A percentile compares a stretch with the other conserved stretches of the same genome.
Evolutionary conservation across 1,139 yeast species (phyloP).

Genomic region (Pichia norvegensis): DNA sequence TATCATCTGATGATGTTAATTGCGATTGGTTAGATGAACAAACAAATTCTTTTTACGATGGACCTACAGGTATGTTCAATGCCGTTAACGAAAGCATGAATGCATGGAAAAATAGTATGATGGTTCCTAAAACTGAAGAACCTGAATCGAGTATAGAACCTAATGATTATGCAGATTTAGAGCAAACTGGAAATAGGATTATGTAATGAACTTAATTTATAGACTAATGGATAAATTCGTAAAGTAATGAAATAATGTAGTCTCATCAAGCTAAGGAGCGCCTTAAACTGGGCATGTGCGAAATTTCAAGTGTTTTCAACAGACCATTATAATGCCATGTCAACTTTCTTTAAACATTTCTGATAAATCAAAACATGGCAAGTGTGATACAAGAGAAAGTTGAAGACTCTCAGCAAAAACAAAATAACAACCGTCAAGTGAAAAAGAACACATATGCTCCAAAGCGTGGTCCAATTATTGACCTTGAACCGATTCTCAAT

Average conservation of each 20-base stretch:
- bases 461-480: slow-evolving; percentile 66
- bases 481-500: slow-evolving; percentile 71
- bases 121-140: background rate
- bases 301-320: too few species aligned
- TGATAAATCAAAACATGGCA: background rate
- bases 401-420: slow-evolving; percentile 3
- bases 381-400: background rate
- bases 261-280: too few species aligned
- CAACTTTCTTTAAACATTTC: background rate
- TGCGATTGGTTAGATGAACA: slow-evolving; percentile 16
- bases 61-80: slow-evolving; percentile 63
- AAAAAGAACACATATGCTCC: slow-evolving; percentile 20
- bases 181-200: background rate
- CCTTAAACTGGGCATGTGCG: too few species aligned
- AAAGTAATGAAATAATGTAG: too few species aligned
- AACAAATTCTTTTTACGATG: slow-evolving; percentile 37
- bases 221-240: too few species aligned
- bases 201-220: too few species aligned
- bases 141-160: background rate
- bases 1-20: slow-evolving; percentile 3
- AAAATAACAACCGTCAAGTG: slow-evolving; percentile 9
- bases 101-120: slow-evolving; percentile 16
- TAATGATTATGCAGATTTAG: background rate
- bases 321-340: too few species aligned
- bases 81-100: slow-evolving; percentile 24